Percentiles rank a stretch among this genome's conserved stretches.
phyloP scores from a whole-genome alignment of 768 basidiomycete genomes.

The Daedaleopsis nitida region DNA sequence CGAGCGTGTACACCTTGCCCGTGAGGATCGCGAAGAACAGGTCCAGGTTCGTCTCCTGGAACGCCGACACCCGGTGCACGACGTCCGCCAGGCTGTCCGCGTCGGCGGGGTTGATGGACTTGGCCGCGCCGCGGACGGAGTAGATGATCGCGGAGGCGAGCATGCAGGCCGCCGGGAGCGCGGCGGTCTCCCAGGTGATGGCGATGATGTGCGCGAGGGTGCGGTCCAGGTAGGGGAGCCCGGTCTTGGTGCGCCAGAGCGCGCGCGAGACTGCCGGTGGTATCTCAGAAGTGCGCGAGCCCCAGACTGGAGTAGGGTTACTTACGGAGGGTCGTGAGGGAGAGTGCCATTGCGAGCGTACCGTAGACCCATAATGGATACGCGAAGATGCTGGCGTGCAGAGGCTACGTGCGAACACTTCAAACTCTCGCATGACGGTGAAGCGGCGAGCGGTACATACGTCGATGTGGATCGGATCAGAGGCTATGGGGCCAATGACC shows the following conservation, averaged over 20 bases:
- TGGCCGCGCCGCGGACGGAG: slow-evolving; percentile 11
- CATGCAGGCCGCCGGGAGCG: slow-evolving; percentile 38
- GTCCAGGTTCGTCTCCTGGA: slow-evolving; percentile 16
- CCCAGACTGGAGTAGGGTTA: not conserved
- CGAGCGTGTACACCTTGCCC: slow-evolving; percentile 47
- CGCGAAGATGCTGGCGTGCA: slow-evolving; percentile 20
- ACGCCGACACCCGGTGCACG: not conserved
- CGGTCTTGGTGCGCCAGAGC: slow-evolving; percentile 43
- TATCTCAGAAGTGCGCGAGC: not conserved
- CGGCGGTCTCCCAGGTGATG: slow-evolving; percentile 42
- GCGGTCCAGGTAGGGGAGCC: slow-evolving; percentile 38
- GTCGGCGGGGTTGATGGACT: too few relatives aligned
- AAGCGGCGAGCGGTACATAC: not conserved
- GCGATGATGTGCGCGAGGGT: slow-evolving; percentile 41
- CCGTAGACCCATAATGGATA: slow-evolving; percentile 22
- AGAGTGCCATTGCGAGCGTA: slow-evolving; percentile 41
- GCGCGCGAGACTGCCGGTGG: slow-evolving; percentile 39
- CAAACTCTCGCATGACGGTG: not conserved
- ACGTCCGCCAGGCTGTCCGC: not conserved
- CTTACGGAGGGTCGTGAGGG: slow-evolving; percentile 42
- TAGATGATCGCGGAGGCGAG: slow-evolving; percentile 33
- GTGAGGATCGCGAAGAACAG: slow-evolving; percentile 52
- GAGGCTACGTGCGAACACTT: slow-evolving; percentile 3
- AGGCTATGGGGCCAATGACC: slow-evolving; percentile 1
- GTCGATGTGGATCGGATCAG: slow-evolving; percentile 6